Conservation (phyloP, 2,329 filamentous ascomycete genomes). For the Fusarium coffeatum region DNA sequence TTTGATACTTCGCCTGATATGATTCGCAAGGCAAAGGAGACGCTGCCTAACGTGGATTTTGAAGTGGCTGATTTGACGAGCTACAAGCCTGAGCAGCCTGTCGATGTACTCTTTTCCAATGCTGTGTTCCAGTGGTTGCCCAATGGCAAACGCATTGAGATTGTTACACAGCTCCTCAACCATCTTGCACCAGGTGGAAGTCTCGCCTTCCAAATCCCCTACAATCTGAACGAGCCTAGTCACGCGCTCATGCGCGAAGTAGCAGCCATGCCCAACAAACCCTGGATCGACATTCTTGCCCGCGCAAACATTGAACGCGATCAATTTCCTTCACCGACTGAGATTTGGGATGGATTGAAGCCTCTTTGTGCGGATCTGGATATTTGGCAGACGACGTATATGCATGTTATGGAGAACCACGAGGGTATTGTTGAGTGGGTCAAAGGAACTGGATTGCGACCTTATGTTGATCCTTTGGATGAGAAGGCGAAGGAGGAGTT, state of each 20-base stretch:
- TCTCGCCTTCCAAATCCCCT: slow-evolving; percentile 63
- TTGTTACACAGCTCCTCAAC: slow-evolving; percentile 58
- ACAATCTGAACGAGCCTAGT: slow-evolving; percentile 62
- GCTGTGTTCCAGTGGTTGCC: slow-evolving; percentile 70
- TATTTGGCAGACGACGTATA: slow-evolving; percentile 66
- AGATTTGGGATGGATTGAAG: slow-evolving; percentile 62
- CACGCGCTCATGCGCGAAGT: slow-evolving; percentile 61
- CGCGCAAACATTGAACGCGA: slow-evolving; percentile 56
- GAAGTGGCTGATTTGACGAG: slow-evolving; percentile 57
- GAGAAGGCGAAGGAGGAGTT: slow-evolving; percentile 57
- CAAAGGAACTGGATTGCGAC: slow-evolving; percentile 66
- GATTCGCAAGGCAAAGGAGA: slow-evolving; percentile 60
- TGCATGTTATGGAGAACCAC: slow-evolving; percentile 62
- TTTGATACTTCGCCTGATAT: slow-evolving; percentile 68
- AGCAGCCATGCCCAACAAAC: slow-evolving; percentile 51
- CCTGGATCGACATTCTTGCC: slow-evolving; percentile 52
- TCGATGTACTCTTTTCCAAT: slow-evolving; percentile 65
- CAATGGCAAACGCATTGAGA: slow-evolving; percentile 54
- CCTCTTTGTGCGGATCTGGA: slow-evolving; percentile 58
- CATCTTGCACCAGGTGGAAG: slow-evolving; percentile 58
- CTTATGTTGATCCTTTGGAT: slow-evolving; percentile 62
- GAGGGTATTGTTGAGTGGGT: slow-evolving; percentile 69
- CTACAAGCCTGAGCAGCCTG: slow-evolving; percentile 49
- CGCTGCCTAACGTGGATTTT: slow-evolving; percentile 58
- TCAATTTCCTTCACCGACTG: slow-evolving; percentile 58